Base-by-base conservation (phyloP, 345 rosid genomes). In the Draba incana region DNA sequence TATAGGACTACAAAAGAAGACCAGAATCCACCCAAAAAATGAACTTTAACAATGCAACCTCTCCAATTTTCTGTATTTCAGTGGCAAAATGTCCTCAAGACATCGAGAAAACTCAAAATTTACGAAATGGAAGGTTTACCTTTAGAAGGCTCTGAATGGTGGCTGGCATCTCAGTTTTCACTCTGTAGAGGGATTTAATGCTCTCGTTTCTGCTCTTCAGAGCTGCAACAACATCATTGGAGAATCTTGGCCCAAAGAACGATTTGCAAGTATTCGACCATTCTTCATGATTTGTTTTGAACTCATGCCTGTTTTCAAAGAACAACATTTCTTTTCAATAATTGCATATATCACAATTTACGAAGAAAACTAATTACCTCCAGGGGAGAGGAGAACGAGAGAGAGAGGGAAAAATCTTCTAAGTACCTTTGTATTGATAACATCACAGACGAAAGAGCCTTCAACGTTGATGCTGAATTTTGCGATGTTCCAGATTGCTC, bases 241-340 rank as follows among this genome's bases (percentile, higher is more conserved):
- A 84, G 35, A 83, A 78, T 75, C 72, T 79, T 78, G 86, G 75
- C 66, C 86, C 96, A 53, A 90, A 73, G 66, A 75, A 84, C 44
- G 96, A 96, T 76, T 86, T 85, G 77, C 83, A 89, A 44, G 92
- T 79, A 62, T 76, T 78, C 62, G 87, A 79, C 97, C 97, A 93
- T 67, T 87, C 97, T 82, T 87, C 94, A 75, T 93, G 84, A 79
- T 85, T 90, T 70, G 89, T 83, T 80, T 76, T 88, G 77, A 93
- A 90, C 72, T 90, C 97, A 81, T 72, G 88, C 72, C 98, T 90
- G 84, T 62, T 79, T 77, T 52, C 41, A 54, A 70, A n/a, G n/a
- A 27, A 52, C 49, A 41, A 1, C 5, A 6, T 6, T 35, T 12
- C n/a, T 1, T 31, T 60, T 15, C 39, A 15, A 39, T 5, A 31